Conservation (phyloP, 345 rosid genomes). For the Carallia pectinifolia region DNA sequence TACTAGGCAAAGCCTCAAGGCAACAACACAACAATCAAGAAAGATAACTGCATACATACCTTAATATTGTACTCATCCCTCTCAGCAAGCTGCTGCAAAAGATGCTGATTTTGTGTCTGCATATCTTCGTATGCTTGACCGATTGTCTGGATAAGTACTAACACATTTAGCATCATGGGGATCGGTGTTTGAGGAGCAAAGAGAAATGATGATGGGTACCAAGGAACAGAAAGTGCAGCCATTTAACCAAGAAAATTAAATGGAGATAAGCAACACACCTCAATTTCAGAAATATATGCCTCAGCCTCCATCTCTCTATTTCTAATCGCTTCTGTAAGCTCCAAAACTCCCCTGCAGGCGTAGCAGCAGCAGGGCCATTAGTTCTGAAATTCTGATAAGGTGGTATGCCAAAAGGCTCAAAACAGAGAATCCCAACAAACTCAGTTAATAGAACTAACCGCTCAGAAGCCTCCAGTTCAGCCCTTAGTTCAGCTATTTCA, state of each 20-base stretch:
- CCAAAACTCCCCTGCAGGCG: constrained; percentile 64
- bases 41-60: constrained; percentile 40
- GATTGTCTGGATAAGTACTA: constrained; percentile 54
- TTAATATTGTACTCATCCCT: constrained; percentile 92
- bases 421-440: neutral
- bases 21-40: constrained; percentile 1
- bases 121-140: constrained; percentile 97
- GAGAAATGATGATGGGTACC: neutral
- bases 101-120: constrained; percentile 89
- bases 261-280: constrained; percentile 42
- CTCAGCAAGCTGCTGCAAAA: constrained; percentile 81
- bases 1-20: neutral
- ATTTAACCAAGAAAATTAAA: constrained; percentile 3
- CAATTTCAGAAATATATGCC: constrained; percentile 87
- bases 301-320: constrained; percentile 80
- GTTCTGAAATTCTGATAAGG: neutral
- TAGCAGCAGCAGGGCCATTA: neutral
- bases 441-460: constrained; percentile 46
- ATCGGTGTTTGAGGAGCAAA: neutral
- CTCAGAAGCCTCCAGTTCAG: constrained; percentile 67
- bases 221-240: constrained; percentile 8
- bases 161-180: constrained; percentile 3
- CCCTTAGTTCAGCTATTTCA: constrained; percentile 77
- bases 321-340: constrained; percentile 76
- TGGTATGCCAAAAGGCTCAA: neutral